phyloP scores from a whole-genome alignment of 805 yeast genomes.

The Candida dendrica region DNA sequence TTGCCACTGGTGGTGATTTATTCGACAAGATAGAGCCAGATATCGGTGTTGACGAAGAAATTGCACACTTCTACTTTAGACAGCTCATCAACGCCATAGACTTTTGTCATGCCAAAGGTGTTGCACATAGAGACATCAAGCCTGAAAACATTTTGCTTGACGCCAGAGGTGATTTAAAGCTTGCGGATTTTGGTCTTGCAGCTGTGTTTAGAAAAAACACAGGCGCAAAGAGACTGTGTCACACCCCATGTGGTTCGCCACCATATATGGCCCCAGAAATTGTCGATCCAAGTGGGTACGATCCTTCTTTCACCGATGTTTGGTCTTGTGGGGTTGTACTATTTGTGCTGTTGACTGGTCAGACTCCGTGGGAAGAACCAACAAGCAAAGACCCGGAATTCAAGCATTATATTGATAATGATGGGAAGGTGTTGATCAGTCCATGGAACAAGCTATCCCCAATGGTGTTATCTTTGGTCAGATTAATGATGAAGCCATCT shows the following conservation, averaged over 20 bases:
- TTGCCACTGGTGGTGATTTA: constrained; percentile 69
- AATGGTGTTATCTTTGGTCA: constrained; percentile 40
- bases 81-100: constrained; percentile 57
- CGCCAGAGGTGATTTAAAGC: constrained; percentile 53
- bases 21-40: constrained; percentile 78
- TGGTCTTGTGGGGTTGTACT: constrained; percentile 68
- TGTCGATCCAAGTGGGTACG: constrained; percentile 36
- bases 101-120: constrained; percentile 55
- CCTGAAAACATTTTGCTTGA: constrained; percentile 66
- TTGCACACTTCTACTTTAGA: constrained; percentile 62
- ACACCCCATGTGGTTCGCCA: constrained; percentile 62
- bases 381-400: constrained; percentile 43
- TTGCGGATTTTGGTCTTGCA: constrained; percentile 77
- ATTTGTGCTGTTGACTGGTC: constrained; percentile 57
- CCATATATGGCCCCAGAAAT: constrained; percentile 81
- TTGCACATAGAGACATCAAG: constrained; percentile 62
- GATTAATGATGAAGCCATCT: constrained; percentile 44
- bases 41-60: constrained; percentile 55
- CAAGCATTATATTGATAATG: constrained; percentile 29
- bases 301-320: constrained; percentile 50
- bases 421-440: constrained; percentile 37
- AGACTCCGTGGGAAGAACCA: constrained; percentile 70
- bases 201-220: constrained; percentile 43
- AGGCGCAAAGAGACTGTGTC: constrained; percentile 40
- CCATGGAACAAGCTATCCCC: constrained; percentile 53